Conservation (phyloP, 139 green algal genomes). For the Chlorokybus atmophyticus region DNA sequence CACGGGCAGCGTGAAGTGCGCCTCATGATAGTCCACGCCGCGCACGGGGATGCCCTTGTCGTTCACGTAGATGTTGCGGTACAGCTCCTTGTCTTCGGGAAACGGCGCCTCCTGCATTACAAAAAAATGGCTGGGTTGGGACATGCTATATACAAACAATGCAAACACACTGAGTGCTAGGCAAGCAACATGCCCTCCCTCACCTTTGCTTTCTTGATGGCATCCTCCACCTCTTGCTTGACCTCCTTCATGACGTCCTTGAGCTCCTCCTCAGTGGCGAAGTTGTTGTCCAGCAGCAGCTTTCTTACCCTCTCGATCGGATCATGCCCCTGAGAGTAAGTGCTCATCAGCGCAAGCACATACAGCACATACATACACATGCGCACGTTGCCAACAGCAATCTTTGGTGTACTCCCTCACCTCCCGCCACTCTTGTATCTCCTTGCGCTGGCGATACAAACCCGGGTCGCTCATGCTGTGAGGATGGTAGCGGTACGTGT, state of each 20-base stretch:
- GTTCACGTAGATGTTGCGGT: background rate
- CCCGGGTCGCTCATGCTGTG: conserved; percentile 98
- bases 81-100: background rate
- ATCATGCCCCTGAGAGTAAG: conserved; percentile 59
- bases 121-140: too few relatives aligned
- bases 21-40: too few relatives aligned
- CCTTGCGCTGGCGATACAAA: conserved; percentile 86
- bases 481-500: conserved; percentile 98
- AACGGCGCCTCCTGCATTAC: background rate
- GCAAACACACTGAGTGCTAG: too few relatives aligned
- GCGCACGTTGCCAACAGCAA: conserved; percentile 1
- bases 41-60: too few relatives aligned
- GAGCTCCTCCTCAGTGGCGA: conserved; percentile 16
- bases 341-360: background rate
- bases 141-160: too few relatives aligned
- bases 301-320: conserved; percentile 78
- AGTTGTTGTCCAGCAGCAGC: conserved; percentile 45
- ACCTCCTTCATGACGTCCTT: conserved; percentile 12
- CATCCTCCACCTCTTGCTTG: conserved; percentile 9
- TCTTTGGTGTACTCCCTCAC: too few relatives aligned
- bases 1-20: too few relatives aligned
- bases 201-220: background rate
- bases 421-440: conserved; percentile 76
- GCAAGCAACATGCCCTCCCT: too few relatives aligned
- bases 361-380: too few relatives aligned